A percentile compares a stretch with the other conserved stretches of the same genome.
These are phyloP conservation scores for Naematelia encephala DNA, from an alignment of 768 basidiomycete genomes.

Conservation along the genomic window DNA sequence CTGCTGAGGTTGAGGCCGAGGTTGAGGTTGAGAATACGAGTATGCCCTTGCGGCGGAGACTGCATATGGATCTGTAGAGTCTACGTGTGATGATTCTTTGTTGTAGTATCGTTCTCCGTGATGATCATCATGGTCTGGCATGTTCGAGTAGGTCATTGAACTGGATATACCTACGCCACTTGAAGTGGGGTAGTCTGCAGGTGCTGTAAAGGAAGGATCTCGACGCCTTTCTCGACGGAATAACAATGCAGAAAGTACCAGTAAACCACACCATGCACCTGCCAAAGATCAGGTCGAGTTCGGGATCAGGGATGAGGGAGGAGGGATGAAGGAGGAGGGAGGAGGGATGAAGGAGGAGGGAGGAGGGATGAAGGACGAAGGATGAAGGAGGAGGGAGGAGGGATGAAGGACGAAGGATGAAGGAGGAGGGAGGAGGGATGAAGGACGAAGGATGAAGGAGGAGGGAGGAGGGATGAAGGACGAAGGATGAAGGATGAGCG, in stretches of 20 bases:
- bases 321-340: neutral
- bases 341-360: neutral
- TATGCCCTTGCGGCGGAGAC: neutral
- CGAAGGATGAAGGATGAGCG: neutral
- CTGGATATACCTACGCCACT: neutral
- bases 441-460: no score
- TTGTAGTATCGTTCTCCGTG: conserved; percentile 26
- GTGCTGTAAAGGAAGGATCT: conserved; percentile 71
- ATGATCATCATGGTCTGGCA: conserved; percentile 16
- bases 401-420: neutral
- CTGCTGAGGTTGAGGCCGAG: neutral
- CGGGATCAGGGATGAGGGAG: neutral
- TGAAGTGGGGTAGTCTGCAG: conserved; percentile 12
- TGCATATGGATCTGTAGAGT: neutral
- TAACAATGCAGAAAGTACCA: conserved; percentile 64
- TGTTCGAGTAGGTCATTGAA: conserved; percentile 20
- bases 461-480: neutral
- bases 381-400: neutral
- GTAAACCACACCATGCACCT: conserved; percentile 74
- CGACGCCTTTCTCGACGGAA: conserved; percentile 65
- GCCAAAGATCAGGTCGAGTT: neutral
- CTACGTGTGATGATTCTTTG: neutral
- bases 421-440: no score
- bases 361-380: neutral
- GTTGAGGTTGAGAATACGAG: neutral